phyloP scores from a whole-genome alignment of 768 basidiomycete genomes.

The Lyophyllum semitale region DNA sequence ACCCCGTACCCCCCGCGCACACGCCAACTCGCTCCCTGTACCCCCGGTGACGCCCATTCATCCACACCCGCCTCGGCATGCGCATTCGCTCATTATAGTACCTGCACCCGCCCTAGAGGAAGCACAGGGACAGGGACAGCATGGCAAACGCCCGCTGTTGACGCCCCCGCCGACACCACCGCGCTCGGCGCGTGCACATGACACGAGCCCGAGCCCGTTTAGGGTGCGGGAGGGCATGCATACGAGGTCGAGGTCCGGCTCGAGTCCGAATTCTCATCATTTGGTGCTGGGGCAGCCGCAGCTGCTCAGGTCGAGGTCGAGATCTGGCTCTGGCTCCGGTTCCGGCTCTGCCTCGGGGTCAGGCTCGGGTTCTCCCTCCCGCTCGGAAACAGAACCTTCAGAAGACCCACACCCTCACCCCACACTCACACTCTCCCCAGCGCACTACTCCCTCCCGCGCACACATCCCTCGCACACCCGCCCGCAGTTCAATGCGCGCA shows the following conservation, averaged over 20 bases:
- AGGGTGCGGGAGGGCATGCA: neutral
- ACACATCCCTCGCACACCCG: neutral
- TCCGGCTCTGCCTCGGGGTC: neutral
- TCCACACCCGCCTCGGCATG: neutral
- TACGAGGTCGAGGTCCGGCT: neutral
- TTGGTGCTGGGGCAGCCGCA: neutral
- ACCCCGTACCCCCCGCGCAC: neutral
- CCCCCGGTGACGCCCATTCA: neutral
- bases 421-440: neutral
- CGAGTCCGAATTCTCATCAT: too few relatives aligned
- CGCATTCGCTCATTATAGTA: too few relatives aligned
- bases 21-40: constrained; percentile 6
- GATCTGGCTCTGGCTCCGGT: neutral
- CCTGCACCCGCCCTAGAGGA: too few relatives aligned
- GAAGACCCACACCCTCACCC: constrained; percentile 1
- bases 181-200: constrained; percentile 15
- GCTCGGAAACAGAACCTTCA: too few relatives aligned
- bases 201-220: neutral
- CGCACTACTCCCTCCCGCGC: neutral
- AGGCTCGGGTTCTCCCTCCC: neutral
- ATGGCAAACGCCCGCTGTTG: constrained; percentile 12
- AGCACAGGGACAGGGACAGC: neutral
- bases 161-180: constrained; percentile 31
- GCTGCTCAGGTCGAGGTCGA: neutral
- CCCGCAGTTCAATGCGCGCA: constrained; percentile 58